phyloP scores from a whole-genome alignment of 805 yeast genomes.

The Candida cerambycidarum region DNA sequence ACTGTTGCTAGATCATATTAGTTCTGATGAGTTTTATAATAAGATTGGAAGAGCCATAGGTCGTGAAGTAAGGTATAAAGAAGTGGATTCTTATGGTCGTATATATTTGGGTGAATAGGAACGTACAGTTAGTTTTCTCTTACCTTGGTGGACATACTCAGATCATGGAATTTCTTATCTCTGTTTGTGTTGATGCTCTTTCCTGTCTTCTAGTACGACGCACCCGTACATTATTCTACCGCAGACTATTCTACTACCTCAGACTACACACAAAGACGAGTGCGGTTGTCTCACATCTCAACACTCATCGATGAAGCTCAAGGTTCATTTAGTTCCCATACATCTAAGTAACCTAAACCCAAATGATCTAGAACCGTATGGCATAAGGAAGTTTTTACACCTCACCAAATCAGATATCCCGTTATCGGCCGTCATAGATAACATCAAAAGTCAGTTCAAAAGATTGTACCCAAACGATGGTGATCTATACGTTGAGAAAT shows the following conservation, averaged over 20 bases:
- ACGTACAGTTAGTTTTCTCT: too few species aligned
- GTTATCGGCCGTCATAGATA: conserved; percentile 51
- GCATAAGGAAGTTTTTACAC: conserved; percentile 58
- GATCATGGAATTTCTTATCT: too few species aligned
- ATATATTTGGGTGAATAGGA: too few species aligned
- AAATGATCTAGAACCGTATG: conserved; percentile 20
- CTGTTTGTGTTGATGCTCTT: too few species aligned
- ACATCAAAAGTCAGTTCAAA: conserved; percentile 53
- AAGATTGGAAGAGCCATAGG: conserved; percentile 6
- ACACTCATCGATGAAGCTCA: conserved; percentile 25
- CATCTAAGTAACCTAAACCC: conserved; percentile 20
- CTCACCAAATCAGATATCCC: conserved; percentile 51
- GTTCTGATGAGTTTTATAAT: neutral
- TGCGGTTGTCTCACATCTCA: neutral
- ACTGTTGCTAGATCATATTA: neutral
- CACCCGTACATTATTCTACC: too few species aligned
- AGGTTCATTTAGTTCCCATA: conserved; percentile 34
- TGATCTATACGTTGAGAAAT: conserved; percentile 51
- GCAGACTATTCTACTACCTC: too few species aligned
- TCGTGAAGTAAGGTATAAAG: neutral
- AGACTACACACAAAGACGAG: too few species aligned
- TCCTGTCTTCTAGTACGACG: too few species aligned
- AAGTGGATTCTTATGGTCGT: too few species aligned
- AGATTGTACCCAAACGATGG: conserved; percentile 67
- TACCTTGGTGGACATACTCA: too few species aligned